Conservation (phyloP, 352 stramenopile genomes). For the Thalassiosira gravida region DNA sequence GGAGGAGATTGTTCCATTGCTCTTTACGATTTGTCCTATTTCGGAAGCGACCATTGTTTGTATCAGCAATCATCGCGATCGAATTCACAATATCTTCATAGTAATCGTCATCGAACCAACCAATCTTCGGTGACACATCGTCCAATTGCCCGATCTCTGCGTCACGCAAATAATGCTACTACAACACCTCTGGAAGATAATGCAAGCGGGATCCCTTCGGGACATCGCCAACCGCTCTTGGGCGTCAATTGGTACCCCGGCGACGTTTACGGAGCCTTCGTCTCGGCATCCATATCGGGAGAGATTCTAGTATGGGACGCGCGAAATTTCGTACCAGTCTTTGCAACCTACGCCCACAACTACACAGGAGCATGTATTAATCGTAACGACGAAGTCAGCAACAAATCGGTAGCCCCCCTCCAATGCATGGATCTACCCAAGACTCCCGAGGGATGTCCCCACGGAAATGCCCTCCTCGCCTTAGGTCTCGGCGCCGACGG, state of each 20-base stretch:
- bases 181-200: slow-evolving; percentile 1
- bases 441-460: slow-evolving; percentile 28
- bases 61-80: slow-evolving; percentile 23
- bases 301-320: too few relatives aligned
- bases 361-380: slow-evolving; percentile 3
- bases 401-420: slow-evolving; percentile 22
- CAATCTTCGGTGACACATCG: slow-evolving; percentile 21
- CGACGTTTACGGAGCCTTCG: slow-evolving; percentile 69
- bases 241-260: slow-evolving; percentile 73
- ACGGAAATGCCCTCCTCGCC: slow-evolving; percentile 35
- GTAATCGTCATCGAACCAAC: slow-evolving; percentile 4
- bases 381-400: neutral
- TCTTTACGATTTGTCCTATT: slow-evolving; percentile 54
- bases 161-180: slow-evolving; percentile 3
- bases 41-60: slow-evolving; percentile 37
- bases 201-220: slow-evolving; percentile 21
- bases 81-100: neutral
- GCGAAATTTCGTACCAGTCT: too few relatives aligned
- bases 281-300: too few relatives aligned
- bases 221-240: slow-evolving; percentile 44
- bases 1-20: slow-evolving; percentile 44
- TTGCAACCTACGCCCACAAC: slow-evolving; percentile 22
- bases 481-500: slow-evolving; percentile 27
- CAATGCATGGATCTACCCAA: slow-evolving; percentile 47
- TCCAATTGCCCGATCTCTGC: slow-evolving; percentile 40